Percentiles rank a stretch among this genome's conserved stretches.
Conservation (phyloP, 1,284 basidiomycete species). For the Mycena citricolor region DNA sequence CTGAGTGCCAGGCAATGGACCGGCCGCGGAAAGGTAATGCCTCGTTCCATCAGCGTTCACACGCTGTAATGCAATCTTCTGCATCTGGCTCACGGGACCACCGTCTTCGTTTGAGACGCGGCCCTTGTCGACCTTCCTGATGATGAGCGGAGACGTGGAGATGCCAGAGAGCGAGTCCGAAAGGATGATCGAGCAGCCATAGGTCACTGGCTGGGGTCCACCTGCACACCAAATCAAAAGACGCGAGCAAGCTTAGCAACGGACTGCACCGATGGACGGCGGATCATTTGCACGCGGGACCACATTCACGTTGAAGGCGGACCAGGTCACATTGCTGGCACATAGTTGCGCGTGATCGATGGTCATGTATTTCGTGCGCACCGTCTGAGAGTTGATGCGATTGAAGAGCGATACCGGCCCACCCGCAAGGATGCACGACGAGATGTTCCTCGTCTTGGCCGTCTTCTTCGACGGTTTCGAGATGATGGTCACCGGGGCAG, state of each 20-base stretch:
- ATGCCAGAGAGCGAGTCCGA: slow-evolving; percentile 84
- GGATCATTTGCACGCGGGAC: slow-evolving; percentile 63
- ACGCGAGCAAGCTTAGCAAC: slow-evolving; percentile 49
- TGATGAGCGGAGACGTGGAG: slow-evolving; percentile 82
- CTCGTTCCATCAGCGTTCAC: slow-evolving; percentile 77
- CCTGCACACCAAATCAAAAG: slow-evolving; percentile 36
- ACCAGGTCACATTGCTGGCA: slow-evolving; percentile 87
- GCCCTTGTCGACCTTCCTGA: slow-evolving; percentile 93
- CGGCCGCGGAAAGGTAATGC: slow-evolving; percentile 82
- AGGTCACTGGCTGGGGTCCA: slow-evolving; percentile 82
- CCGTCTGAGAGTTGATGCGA: slow-evolving; percentile 95
- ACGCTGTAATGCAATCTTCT: slow-evolving; percentile 89
- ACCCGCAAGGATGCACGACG: slow-evolving; percentile 86
- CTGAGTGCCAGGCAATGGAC: slow-evolving; percentile 74
- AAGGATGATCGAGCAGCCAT: slow-evolving; percentile 86
- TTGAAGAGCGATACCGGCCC: slow-evolving; percentile 95
- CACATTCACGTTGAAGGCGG: slow-evolving; percentile 90
- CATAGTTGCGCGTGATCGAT: slow-evolving; percentile 82
- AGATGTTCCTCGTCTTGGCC: slow-evolving; percentile 91
- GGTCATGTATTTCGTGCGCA: slow-evolving; percentile 95
- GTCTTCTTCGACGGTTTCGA: slow-evolving; percentile 98
- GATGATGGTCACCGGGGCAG: slow-evolving; percentile 89
- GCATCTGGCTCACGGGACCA: slow-evolving; percentile 93
- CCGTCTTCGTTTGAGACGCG: slow-evolving; percentile 79
- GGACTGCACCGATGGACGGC: slow-evolving; percentile 59